Base-by-base conservation (phyloP, 106 monocot species). In the Dioscorea alata region DNA sequence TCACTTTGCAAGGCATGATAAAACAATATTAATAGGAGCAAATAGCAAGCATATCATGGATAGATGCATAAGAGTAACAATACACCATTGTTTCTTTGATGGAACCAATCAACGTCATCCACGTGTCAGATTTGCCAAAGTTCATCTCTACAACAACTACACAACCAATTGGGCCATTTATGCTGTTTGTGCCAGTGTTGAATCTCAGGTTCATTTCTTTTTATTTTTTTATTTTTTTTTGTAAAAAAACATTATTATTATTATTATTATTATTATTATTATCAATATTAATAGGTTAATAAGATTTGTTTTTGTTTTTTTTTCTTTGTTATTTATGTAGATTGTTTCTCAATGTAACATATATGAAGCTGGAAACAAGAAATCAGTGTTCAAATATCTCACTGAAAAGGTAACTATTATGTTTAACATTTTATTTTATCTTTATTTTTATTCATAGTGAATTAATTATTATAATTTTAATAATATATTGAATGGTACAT, bases 11-110 rank as follows among this genome's bases (percentile, higher is more conserved):
- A 77, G 21, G 71, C 91, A 97, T 65, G 84, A 92, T 66, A 97
- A 97, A 59, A 61, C 92, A 21, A 81, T 92, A 65, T 81, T 97
- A 12, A 87, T 97, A 34, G 89, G 96, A 24, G 86, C 80, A 20
- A 71, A 77, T 63, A 52, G 76, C 61, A 81, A 71, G 23, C 67
- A 87, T 59, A 73, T 75, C 21, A 64, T 23, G 25, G 92, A 97
- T 67, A 70, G 92, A 42, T 81, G 92, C 68, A 87, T 97, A 42
- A 74, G 89, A 21, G 89, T 89, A 24, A 92, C 96, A 35, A 85
- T 97, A 61, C 96, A 97, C 67, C 96, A 89, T 63, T 97, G 96
- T 60, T 89, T 97, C 66, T 97, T 97, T 70, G 79, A 92, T 63
- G 89, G 92, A 14, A 89, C 92, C 49, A 57, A 64, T 10, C 96